These are phyloP conservation scores for Beta corolliflora DNA, from an alignment of 179 eudicot species.

Conservation along the genomic window DNA sequence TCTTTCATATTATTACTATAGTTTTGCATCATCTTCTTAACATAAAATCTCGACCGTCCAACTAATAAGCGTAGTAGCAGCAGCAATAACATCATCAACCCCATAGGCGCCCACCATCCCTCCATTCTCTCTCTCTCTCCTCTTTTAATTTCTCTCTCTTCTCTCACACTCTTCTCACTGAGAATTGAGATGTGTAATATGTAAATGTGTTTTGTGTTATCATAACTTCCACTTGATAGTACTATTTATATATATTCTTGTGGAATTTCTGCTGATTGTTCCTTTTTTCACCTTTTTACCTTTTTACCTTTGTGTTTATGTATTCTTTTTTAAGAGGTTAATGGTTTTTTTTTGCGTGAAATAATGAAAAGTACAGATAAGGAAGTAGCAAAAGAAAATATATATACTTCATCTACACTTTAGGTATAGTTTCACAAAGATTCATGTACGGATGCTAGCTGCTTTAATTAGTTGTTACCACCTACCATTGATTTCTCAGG, in stretches of 20 bases:
- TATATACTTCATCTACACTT: background rate
- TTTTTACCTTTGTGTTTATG: background rate
- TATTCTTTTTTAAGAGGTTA: background rate
- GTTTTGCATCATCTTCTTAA: background rate
- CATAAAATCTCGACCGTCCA: background rate
- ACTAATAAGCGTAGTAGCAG: background rate
- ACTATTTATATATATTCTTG: background rate
- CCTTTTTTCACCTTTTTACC: background rate
- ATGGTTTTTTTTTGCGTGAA: too few species aligned
- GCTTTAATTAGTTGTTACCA: too few species aligned
- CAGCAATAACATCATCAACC: slow-evolving; percentile 21
- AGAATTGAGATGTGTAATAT: background rate
- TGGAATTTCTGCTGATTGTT: background rate
- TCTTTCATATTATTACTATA: background rate
- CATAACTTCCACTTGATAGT: slow-evolving; percentile 17
- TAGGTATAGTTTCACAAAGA: too few species aligned
- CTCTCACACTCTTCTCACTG: too few species aligned
- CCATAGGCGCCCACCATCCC: slow-evolving; percentile 29
- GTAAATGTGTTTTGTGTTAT: background rate
- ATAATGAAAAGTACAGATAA: too few species aligned
- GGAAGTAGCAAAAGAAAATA: too few species aligned
- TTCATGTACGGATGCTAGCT: too few species aligned
- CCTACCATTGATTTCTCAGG: too few species aligned
- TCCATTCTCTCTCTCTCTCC: slow-evolving; percentile 23
- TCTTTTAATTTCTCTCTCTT: background rate